Evolutionary conservation across 306 rosid species (phyloP).

Genomic region (Quercus wislizeni): DNA sequence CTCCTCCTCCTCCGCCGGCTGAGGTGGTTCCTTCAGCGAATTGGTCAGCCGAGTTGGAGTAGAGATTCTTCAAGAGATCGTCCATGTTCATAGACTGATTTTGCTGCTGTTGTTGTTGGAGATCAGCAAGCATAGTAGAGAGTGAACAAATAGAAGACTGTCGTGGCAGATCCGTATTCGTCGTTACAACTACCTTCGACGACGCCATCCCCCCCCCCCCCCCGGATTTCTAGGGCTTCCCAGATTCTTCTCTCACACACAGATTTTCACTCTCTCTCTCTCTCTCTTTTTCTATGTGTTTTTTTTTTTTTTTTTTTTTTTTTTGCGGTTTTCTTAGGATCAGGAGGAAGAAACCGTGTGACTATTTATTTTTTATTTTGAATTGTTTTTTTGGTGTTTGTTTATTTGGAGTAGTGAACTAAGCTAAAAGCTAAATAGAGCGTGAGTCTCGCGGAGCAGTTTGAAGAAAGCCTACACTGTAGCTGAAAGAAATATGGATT

Average conservation of each 20-base stretch:
- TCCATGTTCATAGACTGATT: constrained; percentile 56
- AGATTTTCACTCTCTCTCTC: neutral
- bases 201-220: constrained; percentile 61
- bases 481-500: neutral
- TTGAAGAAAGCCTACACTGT: neutral
- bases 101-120: constrained; percentile 30
- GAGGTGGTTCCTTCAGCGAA: neutral
- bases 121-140: constrained; percentile 52
- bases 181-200: constrained; percentile 55
- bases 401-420: neutral
- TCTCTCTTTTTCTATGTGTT: neutral
- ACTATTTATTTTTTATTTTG: neutral
- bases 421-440: neutral
- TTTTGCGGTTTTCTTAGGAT: neutral
- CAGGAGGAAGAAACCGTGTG: neutral
- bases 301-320: neutral
- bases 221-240: constrained; percentile 31
- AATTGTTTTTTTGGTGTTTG: neutral
- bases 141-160: constrained; percentile 60
- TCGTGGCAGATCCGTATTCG: constrained; percentile 83
- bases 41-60: constrained; percentile 25
- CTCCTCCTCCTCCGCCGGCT: neutral
- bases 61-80: constrained; percentile 62
- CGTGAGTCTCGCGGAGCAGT: neutral
- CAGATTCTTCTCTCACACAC: neutral